Evolutionary conservation across 768 basidiomycete species (phyloP).

Genomic region (Podaxis pistillaris): DNA sequence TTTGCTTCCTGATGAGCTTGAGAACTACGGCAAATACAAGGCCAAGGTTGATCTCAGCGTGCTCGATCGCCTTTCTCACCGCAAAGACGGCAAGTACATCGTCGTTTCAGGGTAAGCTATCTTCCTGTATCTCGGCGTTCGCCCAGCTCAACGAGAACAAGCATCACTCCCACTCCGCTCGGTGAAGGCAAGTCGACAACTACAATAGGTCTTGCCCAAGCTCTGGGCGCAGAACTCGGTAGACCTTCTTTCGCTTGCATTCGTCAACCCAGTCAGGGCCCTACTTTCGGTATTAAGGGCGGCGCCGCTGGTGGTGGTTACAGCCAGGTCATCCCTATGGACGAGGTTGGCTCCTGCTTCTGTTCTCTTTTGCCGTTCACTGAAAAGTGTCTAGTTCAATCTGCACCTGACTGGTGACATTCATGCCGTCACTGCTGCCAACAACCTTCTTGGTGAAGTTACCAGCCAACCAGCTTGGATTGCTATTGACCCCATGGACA

Average conservation of each 20-base stretch:
- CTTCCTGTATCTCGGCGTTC: not conserved
- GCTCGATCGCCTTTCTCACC: slow-evolving; percentile 77
- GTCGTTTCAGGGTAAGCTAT: slow-evolving; percentile 79
- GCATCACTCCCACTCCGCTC: slow-evolving; percentile 94
- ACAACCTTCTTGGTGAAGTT: slow-evolving; percentile 84
- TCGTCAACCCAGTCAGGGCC: slow-evolving; percentile 97
- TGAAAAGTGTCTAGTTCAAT: slow-evolving; percentile 66
- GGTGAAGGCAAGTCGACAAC: slow-evolving; percentile 99
- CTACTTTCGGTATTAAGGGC: slow-evolving; percentile 99
- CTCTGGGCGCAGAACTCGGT: slow-evolving; percentile 90
- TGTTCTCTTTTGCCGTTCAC: not conserved
- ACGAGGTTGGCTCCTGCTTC: slow-evolving; percentile 58
- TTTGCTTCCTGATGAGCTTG: slow-evolving; percentile 80
- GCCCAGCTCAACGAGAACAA: slow-evolving; percentile 24
- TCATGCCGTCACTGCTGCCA: slow-evolving; percentile 95
- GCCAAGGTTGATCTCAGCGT: slow-evolving; percentile 94
- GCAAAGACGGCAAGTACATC: slow-evolving; percentile 94
- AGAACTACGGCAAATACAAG: slow-evolving; percentile 94
- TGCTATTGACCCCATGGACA: slow-evolving; percentile 26
- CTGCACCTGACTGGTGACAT: slow-evolving; percentile 96
- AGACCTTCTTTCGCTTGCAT: slow-evolving; percentile 96
- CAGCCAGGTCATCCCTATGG: slow-evolving; percentile 99
- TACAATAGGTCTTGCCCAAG: slow-evolving; percentile 95
- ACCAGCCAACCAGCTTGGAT: not conserved
- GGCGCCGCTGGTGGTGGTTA: slow-evolving; percentile 98